These are phyloP conservation scores for Saccharomyces eubayanus DNA, from an alignment of 805 yeast species.

Conservation along the genomic window DNA sequence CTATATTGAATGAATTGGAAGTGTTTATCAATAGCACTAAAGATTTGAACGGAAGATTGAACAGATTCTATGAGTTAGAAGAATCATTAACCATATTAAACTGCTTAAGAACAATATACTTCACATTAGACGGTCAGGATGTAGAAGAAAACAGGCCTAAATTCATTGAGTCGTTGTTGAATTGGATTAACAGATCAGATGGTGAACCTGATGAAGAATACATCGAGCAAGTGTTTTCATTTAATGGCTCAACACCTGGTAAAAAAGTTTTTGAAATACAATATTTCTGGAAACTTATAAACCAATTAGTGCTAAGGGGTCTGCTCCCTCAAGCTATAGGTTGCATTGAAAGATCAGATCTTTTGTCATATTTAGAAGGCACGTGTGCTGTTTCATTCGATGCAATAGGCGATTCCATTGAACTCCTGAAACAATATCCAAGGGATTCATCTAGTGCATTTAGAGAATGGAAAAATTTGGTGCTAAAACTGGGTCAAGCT, in stretches of 20 bases:
- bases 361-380: conserved; percentile 12
- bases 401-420: conserved; percentile 29
- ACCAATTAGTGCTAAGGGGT: conserved; percentile 54
- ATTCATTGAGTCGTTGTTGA: conserved; percentile 38
- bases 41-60: conserved; percentile 22
- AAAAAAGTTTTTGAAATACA: conserved; percentile 33
- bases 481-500: conserved; percentile 20
- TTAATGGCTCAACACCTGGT: conserved; percentile 36
- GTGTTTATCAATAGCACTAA: conserved; percentile 28
- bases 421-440: conserved; percentile 33
- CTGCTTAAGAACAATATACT: conserved; percentile 46
- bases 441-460: conserved; percentile 25
- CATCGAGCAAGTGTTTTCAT: conserved; percentile 37
- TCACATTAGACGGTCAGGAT: conserved; percentile 18
- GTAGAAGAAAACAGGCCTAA: conserved; percentile 24
- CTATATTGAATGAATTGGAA: conserved; percentile 31
- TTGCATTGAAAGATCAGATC: conserved; percentile 23
- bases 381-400: conserved; percentile 20
- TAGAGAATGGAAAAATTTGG: conserved; percentile 33
- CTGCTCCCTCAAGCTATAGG: conserved; percentile 45
- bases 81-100: conserved; percentile 47
- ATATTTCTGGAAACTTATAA: conserved; percentile 55
- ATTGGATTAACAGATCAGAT: conserved; percentile 66
- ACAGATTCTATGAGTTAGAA: conserved; percentile 33
- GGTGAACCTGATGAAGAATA: conserved; percentile 52